Conservation (phyloP, 768 basidiomycete species). For the Tricholomella constricta region DNA sequence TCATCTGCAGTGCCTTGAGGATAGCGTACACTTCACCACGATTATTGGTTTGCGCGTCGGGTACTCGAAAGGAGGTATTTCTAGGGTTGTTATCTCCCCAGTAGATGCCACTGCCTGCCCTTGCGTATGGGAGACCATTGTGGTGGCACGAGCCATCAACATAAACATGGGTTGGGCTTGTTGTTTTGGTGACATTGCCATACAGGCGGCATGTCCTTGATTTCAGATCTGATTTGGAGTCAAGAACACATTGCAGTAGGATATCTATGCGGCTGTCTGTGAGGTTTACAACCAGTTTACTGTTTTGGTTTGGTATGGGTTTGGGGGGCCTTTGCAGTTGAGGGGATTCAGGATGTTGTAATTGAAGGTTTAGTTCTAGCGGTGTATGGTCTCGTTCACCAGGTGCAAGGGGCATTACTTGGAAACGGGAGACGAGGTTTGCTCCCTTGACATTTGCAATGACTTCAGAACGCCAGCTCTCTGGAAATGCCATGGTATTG, state of each 20-base stretch:
- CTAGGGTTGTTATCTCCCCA: not conserved
- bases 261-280: not conserved
- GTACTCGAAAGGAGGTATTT: not conserved
- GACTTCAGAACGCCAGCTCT: too few relatives aligned
- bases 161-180: not conserved
- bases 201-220: not conserved
- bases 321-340: not conserved
- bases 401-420: not conserved
- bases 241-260: not conserved
- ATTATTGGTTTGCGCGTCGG: constrained; percentile 15
- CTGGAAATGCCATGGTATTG: too few relatives aligned
- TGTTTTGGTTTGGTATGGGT: not conserved
- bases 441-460: not conserved
- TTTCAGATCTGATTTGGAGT: not conserved
- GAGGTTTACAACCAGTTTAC: not conserved
- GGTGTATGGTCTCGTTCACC: constrained; percentile 1
- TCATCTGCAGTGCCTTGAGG: constrained; percentile 1
- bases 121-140: not conserved
- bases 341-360: not conserved
- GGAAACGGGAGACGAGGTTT: not conserved
- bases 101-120: constrained; percentile 7
- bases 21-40: constrained; percentile 18
- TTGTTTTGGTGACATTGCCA: not conserved
- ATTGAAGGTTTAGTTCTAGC: not conserved
- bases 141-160: constrained; percentile 6